These are phyloP conservation scores for Saccharomycopsis sp. DNA, from an alignment of 805 yeast genomes.

Conservation along the genomic window DNA sequence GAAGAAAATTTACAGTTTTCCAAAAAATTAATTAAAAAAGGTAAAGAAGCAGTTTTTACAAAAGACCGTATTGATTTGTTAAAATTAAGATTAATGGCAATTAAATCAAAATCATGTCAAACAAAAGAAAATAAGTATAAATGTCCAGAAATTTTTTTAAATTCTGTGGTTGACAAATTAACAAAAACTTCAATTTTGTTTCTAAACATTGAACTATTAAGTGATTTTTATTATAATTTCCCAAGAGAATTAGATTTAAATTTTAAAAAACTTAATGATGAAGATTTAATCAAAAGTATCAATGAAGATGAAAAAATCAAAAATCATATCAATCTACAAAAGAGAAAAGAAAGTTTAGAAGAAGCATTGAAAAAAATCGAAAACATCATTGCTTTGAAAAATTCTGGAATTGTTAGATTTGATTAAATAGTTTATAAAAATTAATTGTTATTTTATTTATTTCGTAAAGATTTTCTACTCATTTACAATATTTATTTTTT, in stretches of 20 bases:
- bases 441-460: background rate
- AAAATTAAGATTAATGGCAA: conserved; percentile 63
- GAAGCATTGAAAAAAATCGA: conserved; percentile 80
- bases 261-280: conserved; percentile 43
- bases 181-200: conserved; percentile 90
- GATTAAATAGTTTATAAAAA: no score
- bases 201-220: conserved; percentile 82
- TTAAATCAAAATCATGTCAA: conserved; percentile 68
- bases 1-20: conserved; percentile 82
- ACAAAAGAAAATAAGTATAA: conserved; percentile 71
- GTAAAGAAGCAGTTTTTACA: conserved; percentile 75
- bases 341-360: conserved; percentile 80
- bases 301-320: conserved; percentile 89
- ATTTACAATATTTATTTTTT: background rate
- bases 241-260: conserved; percentile 89
- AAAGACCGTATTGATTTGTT: conserved; percentile 62
- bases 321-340: conserved; percentile 87
- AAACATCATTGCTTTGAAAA: conserved; percentile 16
- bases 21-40: conserved; percentile 59
- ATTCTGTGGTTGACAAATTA: conserved; percentile 83
- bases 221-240: conserved; percentile 92
- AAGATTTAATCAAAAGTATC: conserved; percentile 82
- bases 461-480: background rate
- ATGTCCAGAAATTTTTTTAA: conserved; percentile 92
- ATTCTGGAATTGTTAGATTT: background rate